Evolutionary conservation across 2,329 filamentous ascomycete species (phyloP), one percentile per base, ranked within the genome.

Genomic region (Sclerotinia glacialis): DNA sequence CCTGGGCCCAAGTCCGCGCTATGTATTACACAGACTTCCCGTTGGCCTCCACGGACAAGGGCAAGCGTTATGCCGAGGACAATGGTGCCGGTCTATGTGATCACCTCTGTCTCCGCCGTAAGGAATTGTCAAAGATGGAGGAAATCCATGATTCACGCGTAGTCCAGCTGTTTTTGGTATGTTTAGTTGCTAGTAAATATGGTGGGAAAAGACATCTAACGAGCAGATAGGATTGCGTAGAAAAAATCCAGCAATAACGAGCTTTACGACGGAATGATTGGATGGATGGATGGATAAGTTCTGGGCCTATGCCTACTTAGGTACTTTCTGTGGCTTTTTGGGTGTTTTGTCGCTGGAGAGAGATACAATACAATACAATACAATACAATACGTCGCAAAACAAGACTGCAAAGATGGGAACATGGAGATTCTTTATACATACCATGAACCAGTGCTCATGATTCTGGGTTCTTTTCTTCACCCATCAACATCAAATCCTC

Each of bases 371-470:
- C 21, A 31, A 54, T 53, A 37, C 21, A 31, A 54, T 53, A 53
- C 18, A 28, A 47, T 23, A 26, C 44, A 49, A 49, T 60, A 26
- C 7, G 16, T 26, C 44, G 28, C 14, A 8, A 37, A 49, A 60
- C 2, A 60, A 47, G 5, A 40, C 3, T 59, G 14, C 31, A 49
- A 46, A 60, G n/a, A 26, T 49, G 56, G 3, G 37, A 14, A 60
- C 44, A 12, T 49, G 58, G 44, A 60, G 44, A 21, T 60, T 37
- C 21, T 37, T 37, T 40, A 49, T 60, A 60, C 58, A 49, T 49
- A 60, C 58, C 44, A 26, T 47, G 44, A 49, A 37, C 21, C 14
- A 7, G 14, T 37, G 44, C 58, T 60, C 44, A 60, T 60, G 28
- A 34, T 11, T 26, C 44, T 26, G 31, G 2, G 5, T 21, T 14